Conservation (phyloP, 768 basidiomycete genomes). For the Pleurotus citrinopileatus region DNA sequence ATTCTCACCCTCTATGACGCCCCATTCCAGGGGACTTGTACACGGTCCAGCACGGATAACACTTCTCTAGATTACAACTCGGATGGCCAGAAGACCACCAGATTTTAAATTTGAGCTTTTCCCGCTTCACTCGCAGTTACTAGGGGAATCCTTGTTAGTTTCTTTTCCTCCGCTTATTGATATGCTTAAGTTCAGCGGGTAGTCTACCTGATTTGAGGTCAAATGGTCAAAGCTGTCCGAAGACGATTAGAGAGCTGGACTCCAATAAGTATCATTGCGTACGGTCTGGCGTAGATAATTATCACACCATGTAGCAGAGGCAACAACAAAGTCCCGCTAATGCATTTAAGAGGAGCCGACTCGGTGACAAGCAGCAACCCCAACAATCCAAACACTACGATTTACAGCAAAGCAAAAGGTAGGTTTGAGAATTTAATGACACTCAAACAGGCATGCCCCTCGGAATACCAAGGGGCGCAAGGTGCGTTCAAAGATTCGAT, state of each 20-base stretch:
- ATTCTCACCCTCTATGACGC: conserved; percentile 77
- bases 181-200: conserved; percentile 86
- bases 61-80: conserved; percentile 82
- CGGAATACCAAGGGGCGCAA: too few relatives aligned
- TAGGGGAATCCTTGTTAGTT: conserved; percentile 89
- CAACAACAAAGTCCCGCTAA: conserved; percentile 34
- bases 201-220: conserved; percentile 83
- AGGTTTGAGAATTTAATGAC: too few relatives aligned
- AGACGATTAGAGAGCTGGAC: conserved; percentile 26
- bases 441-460: too few relatives aligned
- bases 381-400: conserved; percentile 44
- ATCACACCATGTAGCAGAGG: conserved; percentile 43
- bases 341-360: conserved; percentile 44
- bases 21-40: conserved; percentile 80
- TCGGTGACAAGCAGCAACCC: conserved; percentile 24
- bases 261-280: conserved; percentile 8
- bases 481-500: too few relatives aligned
- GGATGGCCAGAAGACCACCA: conserved; percentile 57
- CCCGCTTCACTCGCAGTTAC: conserved; percentile 86
- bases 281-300: conserved; percentile 43
- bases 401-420: too few relatives aligned
- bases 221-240: conserved; percentile 27
- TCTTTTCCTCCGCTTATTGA: conserved; percentile 90
- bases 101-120: conserved; percentile 83
- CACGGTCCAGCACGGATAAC: conserved; percentile 67